Percentiles rank a stretch among this genome's conserved stretches.
These are phyloP conservation scores for Suillus bovinus DNA, from an alignment of 768 basidiomycete species.

Conservation along the genomic window DNA sequence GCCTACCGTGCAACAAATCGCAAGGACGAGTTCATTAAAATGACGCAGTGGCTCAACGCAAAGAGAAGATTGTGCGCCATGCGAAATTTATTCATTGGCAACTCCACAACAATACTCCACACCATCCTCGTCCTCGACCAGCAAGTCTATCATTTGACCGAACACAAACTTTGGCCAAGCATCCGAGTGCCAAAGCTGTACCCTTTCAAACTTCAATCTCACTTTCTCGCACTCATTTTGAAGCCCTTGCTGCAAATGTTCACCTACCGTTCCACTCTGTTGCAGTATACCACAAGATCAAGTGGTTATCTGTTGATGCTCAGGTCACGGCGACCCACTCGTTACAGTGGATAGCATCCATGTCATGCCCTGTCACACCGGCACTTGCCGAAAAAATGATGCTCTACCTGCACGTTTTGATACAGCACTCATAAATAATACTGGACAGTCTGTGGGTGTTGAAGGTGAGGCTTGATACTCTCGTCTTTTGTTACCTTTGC, in stretches of 20 bases:
- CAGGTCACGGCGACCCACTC: neutral
- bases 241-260: neutral
- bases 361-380: neutral
- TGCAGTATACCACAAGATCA: neutral
- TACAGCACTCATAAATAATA: constrained; percentile 15
- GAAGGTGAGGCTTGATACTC: constrained; percentile 14
- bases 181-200: neutral
- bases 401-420: constrained; percentile 1
- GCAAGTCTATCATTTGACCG: neutral
- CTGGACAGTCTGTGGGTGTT: constrained; percentile 12
- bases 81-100: neutral
- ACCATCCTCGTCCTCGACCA: neutral
- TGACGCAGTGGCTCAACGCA: neutral
- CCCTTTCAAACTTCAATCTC: neutral
- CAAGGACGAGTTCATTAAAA: neutral
- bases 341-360: neutral
- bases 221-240: neutral
- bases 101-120: neutral
- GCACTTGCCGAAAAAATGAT: neutral
- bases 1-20: no score
- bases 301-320: neutral
- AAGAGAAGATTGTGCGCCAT: neutral
- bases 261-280: neutral
- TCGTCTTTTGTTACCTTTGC: no score
- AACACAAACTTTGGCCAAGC: neutral